Evolutionary conservation across 352 stramenopile genomes (phyloP), one percentile per base, ranked within the genome.

Genomic region (Thraustotheca clavata): DNA sequence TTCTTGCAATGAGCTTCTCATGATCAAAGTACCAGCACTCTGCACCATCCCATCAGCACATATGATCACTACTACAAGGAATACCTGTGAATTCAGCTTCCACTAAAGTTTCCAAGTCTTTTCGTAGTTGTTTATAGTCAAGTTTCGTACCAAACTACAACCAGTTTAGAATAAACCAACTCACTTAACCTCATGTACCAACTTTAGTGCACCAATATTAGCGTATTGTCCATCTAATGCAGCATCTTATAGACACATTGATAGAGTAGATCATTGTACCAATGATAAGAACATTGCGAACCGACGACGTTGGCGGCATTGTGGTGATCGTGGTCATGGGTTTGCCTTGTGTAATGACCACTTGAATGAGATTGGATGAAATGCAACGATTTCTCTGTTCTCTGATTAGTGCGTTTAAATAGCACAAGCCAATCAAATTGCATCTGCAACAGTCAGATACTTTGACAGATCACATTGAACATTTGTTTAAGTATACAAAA

Each of bases 11-110:
- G 34, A 79, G 75, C 3, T 75, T 79, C 36, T 89, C 86, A 22
- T 94, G 84, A 39, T 91, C 83, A 61, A 94, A 94, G 61, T 87
- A 91, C 84, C 84, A 94, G 73, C 84, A 91, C 71, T 94, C 84
- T 94, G 61, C n/a, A n/a, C 32, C 8, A 16, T 46, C 27, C 8
- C 24, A 29, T 32, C 2, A 67, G 9, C 20, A 63, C 55, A 43
- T 12, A 41, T 9, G 12, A 29, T 34, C 20, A 18, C 3, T 0
- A 20, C 8, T n/a, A 6, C 18, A 20, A 0, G 12, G 54, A 24
- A 9, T 69, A 90, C 84, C 84, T 74, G 71, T 69, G 20, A 91
- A 80, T 8, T 70, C 69, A 2, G 71, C 76, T 12, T 48, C 67
- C 29, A 72, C 68, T 27, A 79, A 67, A 16, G 71, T 39, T 59